Percentiles rank a stretch among this genome's conserved stretches.
Conservation (phyloP, 1,284 basidiomycete species). For the Moniliella sp. region DNA sequence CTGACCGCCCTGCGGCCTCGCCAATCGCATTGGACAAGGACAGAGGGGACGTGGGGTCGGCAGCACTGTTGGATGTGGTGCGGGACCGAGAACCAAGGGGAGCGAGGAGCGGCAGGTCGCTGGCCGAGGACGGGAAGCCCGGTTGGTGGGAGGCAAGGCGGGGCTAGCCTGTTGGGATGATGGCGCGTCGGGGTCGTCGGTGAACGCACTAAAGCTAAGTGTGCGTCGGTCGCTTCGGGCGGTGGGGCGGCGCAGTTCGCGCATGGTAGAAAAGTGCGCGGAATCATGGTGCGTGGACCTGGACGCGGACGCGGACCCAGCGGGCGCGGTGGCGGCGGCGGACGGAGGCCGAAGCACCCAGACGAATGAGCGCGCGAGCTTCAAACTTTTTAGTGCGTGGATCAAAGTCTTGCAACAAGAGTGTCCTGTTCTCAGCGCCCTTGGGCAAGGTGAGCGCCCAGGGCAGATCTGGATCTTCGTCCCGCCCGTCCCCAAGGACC, state of each 20-base stretch:
- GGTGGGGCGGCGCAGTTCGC: slow-evolving; percentile 3
- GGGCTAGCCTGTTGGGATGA: no score
- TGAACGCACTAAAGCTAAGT: no score
- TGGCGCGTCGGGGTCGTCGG: no score
- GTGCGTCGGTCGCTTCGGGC: not conserved
- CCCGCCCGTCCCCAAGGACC: slow-evolving; percentile 23
- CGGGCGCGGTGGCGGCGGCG: not conserved
- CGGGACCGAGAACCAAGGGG: no score
- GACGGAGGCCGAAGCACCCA: not conserved
- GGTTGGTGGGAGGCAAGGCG: no score
- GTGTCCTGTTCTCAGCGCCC: slow-evolving; percentile 5
- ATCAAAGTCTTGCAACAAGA: slow-evolving; percentile 1
- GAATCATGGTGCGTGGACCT: not conserved
- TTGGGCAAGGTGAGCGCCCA: slow-evolving; percentile 2
- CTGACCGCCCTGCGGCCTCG: not conserved
- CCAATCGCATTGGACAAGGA: not conserved
- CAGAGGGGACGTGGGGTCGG: not conserved
- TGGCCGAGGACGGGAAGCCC: no score
- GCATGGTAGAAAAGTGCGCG: slow-evolving; percentile 7
- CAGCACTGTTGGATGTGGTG: no score
- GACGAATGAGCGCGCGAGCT: not conserved
- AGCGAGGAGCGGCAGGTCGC: no score
- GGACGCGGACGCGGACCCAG: not conserved
- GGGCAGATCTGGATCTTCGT: slow-evolving; percentile 6
- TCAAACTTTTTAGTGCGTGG: not conserved